Evolutionary conservation across 305 asterid species (phyloP), one percentile per base, ranked within the genome.

Genomic region (Fraxinus albicans): DNA sequence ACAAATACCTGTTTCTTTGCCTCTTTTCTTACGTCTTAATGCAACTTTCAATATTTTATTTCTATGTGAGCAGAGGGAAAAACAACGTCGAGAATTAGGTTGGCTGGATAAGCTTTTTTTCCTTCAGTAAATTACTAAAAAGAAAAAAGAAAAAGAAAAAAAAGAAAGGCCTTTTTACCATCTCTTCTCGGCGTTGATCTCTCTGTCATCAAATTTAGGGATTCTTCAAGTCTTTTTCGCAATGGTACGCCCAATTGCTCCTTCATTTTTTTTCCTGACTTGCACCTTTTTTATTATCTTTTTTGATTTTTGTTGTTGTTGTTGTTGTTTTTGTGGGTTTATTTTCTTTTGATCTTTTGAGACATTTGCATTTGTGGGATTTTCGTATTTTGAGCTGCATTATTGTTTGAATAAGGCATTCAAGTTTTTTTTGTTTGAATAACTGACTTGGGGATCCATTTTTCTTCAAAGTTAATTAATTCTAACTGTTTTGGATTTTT

Each of bases 161-260:
- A 12, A 6, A 47, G 19, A 3, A 1, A 47, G 58, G 19, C n/a
- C 19, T 3, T 47, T 47, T 47, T 47, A 1, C n/a, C 29, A 58
- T 58, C 29, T 58, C 27, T 19, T 6, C 73, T 63, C 34, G 6
- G 73, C 73, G 33, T 0, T 27, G 73, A 65, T 65, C 73, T 63
- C 42, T 23, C 73, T 82, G 78, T 55, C 77, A 25, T 65, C 17
- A 74, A 77, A 63, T 73, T 79, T 21, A 3, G 81, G 88, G 83
- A 77, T 83, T 79, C 82, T 55, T 82, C 83, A 76, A 44, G 35
- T 44, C 36, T 73, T 75, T 79, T 79, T 77, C 79, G 78, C 79
- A 85, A 73, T 25, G 90, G 89, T 87, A 27, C 17, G 74, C 19
- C 74, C 13, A 65, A 31, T 79, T 72, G 77, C 70, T 40, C 35